Conservation (phyloP, 495 filamentous ascomycete species). For the Podospora comata region DNA sequence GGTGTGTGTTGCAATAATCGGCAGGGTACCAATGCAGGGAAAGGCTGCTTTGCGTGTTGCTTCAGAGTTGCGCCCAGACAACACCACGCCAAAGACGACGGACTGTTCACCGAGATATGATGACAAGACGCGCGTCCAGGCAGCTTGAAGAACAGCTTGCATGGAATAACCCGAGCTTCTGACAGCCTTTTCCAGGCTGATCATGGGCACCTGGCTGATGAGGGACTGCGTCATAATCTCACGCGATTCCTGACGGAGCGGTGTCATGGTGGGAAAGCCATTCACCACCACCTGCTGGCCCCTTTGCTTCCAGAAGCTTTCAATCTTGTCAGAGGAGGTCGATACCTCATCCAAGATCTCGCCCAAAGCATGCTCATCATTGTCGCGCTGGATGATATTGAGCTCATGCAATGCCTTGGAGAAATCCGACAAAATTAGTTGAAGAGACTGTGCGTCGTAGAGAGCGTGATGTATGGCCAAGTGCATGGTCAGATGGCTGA, state of each 20-base stretch:
- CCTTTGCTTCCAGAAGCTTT: conserved; percentile 60
- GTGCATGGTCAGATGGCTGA: conserved; percentile 40
- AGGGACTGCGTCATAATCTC: conserved; percentile 40
- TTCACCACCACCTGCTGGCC: conserved; percentile 52
- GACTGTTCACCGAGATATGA: conserved; percentile 66
- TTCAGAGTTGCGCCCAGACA: conserved; percentile 64
- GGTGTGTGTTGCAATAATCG: conserved; percentile 52
- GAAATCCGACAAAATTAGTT: conserved; percentile 57
- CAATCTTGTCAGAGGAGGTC: conserved; percentile 32
- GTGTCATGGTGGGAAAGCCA: conserved; percentile 67
- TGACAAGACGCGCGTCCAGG: conserved; percentile 68
- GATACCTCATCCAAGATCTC: conserved; percentile 50
- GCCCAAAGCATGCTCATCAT: conserved; percentile 44
- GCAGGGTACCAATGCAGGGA: conserved; percentile 72
- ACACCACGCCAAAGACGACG: conserved; percentile 68
- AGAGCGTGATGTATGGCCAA: conserved; percentile 65
- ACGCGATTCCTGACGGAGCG: conserved; percentile 46
- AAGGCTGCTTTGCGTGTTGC: conserved; percentile 56
- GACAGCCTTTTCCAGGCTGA: conserved; percentile 52
- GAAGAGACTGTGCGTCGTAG: conserved; percentile 72
- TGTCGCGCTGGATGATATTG: conserved; percentile 1
- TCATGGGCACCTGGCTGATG: conserved; percentile 36
- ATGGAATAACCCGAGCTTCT: conserved; percentile 57
- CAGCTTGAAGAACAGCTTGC: conserved; percentile 67
- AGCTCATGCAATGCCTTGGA: conserved; percentile 18